Base-by-base conservation (phyloP, 2,329 filamentous ascomycete genomes). In the Lizonia empirigonia region DNA sequence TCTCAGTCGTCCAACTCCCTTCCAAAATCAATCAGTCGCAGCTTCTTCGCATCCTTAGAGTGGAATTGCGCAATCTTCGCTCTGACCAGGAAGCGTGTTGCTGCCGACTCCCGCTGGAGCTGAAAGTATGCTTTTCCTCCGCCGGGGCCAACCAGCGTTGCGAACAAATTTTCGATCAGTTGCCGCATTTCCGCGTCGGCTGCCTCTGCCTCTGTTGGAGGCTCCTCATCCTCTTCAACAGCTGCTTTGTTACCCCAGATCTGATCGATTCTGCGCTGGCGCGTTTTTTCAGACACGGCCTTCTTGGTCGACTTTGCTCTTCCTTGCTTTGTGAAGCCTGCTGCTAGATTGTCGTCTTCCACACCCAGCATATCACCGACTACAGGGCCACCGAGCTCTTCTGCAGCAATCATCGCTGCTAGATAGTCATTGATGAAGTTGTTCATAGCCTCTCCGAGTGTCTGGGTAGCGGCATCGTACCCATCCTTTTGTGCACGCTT, bases 371-470 rank as follows among this genome's bases (percentile, higher is more conserved):
- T 78, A 59, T 90, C 87, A 3, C 91, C 89, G 1, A 92, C 89
- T 9, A 91, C 87, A 0, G 91, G 90, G 0, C 91, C 90, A 7
- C 91, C 91, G 1, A 92, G 79, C 65, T 91, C 89, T 74, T 95
- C 91, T 1, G 89, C 89, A 6, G 90, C 90, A 34, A 96, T 78
- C 84, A 93, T 89, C 3, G 82, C 75, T 1, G 88, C 88, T 1
- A 96, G 79, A 32, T 84, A 81, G 34, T 84, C 76, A 55, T 89
- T 83, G 50, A 93, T 86, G 65, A 95, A 95, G 13, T 76, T 76
- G 56, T 87, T 83, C 47, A 95, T 79, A 0, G 83, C 79, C 50
- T 80, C 81, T 47, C 88, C 82, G 13, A 94, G 76, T 33, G 76
- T 78, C 1, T 78, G 76, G 1, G 85, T 87, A 58, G 87, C 82